These are phyloP conservation scores for Neurospora terricola DNA, from an alignment of 495 filamentous ascomycete species.

Conservation along the genomic window DNA sequence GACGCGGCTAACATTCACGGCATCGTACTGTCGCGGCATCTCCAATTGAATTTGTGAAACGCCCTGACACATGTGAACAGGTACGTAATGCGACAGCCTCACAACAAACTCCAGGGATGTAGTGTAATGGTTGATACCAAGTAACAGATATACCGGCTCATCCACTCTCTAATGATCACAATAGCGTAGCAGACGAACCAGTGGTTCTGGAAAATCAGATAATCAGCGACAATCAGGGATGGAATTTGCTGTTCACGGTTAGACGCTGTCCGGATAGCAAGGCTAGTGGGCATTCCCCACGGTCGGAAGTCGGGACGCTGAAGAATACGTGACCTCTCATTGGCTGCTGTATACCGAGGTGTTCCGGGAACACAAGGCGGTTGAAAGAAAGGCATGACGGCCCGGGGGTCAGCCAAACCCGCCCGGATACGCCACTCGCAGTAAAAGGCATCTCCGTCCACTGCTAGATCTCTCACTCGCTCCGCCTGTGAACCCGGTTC, in stretches of 20 bases:
- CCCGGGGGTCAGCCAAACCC: not conserved
- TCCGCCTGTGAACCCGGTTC: not conserved
- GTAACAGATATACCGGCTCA: not conserved
- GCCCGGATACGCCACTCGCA: conserved; percentile 8
- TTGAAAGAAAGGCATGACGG: conserved; percentile 10
- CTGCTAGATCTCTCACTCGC: conserved; percentile 4
- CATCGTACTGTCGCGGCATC: not conserved
- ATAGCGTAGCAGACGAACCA: not conserved
- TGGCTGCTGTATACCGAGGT: conserved; percentile 19
- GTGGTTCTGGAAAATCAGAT: not conserved
- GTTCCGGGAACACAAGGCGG: conserved; percentile 14
- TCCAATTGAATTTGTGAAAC: not conserved
- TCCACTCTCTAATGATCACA: not conserved
- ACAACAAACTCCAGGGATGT: not conserved
- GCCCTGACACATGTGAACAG: not conserved
- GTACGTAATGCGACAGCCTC: not conserved
- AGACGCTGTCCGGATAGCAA: not conserved
- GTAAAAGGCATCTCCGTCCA: conserved; percentile 13
- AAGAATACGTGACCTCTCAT: conserved; percentile 5
- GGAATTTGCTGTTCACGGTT: not conserved
- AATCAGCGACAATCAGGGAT: not conserved
- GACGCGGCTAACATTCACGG: not conserved
- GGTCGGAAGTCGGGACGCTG: not conserved
- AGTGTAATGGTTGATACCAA: not conserved
- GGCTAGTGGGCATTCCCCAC: not conserved